phyloP scores from a whole-genome alignment of 2,329 filamentous ascomycete genomes.

The Sclerotinia sclerotiorum region DNA sequence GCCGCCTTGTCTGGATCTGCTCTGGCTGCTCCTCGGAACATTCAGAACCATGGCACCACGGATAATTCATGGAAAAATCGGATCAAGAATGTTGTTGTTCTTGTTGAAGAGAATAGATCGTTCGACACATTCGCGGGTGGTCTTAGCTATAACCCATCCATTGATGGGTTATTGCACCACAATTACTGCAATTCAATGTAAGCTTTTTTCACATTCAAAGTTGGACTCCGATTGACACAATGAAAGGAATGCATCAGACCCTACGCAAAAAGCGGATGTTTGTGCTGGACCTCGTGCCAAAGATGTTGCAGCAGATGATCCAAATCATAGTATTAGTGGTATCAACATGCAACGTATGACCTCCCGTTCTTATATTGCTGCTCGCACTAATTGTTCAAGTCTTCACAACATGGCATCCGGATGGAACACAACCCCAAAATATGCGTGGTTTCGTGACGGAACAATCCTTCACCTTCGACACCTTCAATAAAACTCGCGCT shows the following conservation, averaged over 20 bases:
- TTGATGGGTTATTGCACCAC: conserved; percentile 42
- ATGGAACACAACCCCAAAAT: conserved; percentile 31
- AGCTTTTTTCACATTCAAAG: conserved; percentile 21
- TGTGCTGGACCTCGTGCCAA: conserved; percentile 43
- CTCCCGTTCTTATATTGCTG: neutral
- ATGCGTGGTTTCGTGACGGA: conserved; percentile 48
- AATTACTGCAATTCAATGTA: conserved; percentile 46
- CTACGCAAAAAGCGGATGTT: conserved; percentile 37
- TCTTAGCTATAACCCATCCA: conserved; percentile 42
- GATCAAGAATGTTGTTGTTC: conserved; percentile 51
- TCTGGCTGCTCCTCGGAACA: conserved; percentile 29
- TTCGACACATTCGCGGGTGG: conserved; percentile 46
- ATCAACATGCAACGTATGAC: conserved; percentile 44
- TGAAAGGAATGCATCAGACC: conserved; percentile 36
- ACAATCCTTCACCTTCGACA: conserved; percentile 43
- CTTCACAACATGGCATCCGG: conserved; percentile 44
- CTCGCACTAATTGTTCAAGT: conserved; percentile 31
- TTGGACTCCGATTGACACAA: conserved; percentile 16
- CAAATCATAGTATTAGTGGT: conserved; percentile 46
- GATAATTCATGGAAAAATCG: conserved; percentile 39
- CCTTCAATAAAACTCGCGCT: conserved; percentile 42
- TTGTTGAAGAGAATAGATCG: conserved; percentile 47
- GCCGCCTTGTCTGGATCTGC: conserved; percentile 30
- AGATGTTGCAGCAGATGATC: conserved; percentile 45
- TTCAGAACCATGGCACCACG: conserved; percentile 26